Conservation (phyloP, 148 eudicot genomes). For the Tetragonia tetragonoides region DNA sequence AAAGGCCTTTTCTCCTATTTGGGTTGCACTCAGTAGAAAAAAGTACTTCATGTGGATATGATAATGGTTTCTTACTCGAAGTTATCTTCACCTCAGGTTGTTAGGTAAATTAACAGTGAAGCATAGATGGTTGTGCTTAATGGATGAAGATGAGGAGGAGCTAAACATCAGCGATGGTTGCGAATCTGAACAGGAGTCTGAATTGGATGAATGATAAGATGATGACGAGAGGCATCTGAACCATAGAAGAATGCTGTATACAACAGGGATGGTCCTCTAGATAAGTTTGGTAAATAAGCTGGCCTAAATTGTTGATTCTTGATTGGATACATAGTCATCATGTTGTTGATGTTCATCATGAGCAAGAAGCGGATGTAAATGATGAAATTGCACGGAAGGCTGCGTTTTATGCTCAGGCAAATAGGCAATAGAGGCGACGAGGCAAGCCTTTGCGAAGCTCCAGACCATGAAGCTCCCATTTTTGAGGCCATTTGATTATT, state of each 20-base stretch:
- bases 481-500: constrained; percentile 77
- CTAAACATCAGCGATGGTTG: constrained; percentile 38
- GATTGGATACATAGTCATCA: constrained; percentile 78
- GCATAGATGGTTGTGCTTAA: constrained; percentile 26
- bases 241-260: constrained; percentile 76
- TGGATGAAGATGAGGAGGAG: constrained; percentile 23
- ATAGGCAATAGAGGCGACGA: constrained; percentile 75
- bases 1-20: too few species aligned
- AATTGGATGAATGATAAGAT: constrained; percentile 42
- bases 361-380: constrained; percentile 73
- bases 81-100: background rate
- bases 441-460: constrained; percentile 72
- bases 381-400: constrained; percentile 80
- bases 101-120: constrained; percentile 2
- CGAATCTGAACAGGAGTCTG: constrained; percentile 49
- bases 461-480: constrained; percentile 63
- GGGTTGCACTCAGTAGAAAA: too few species aligned
- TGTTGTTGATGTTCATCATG: constrained; percentile 47
- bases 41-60: background rate
- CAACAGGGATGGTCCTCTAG: constrained; percentile 59
- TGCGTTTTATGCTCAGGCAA: constrained; percentile 77
- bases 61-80: background rate
- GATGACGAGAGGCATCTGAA: constrained; percentile 51
- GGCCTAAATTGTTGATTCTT: constrained; percentile 76
- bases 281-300: constrained; percentile 66